Evolutionary conservation across 306 rosid species (phyloP).

Genomic region (Comarum palustre): DNA sequence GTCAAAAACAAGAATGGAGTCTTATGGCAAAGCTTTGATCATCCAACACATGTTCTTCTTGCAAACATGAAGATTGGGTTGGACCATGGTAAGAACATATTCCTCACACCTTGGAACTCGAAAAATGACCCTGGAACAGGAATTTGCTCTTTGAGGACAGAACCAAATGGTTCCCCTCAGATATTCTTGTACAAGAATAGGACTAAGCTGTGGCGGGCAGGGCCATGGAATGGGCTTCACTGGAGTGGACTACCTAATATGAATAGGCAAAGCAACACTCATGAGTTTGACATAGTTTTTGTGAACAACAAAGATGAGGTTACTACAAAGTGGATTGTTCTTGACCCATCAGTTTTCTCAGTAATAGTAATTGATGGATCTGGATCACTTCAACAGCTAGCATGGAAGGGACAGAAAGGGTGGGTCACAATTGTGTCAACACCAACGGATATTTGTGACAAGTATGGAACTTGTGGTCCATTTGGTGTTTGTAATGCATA

Average conservation of each 20-base stretch:
- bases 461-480: slow-evolving; percentile 45
- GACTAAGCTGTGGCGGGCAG: slow-evolving; percentile 31
- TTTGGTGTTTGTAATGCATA: slow-evolving; percentile 45
- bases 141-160: slow-evolving; percentile 10
- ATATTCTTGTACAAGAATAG: slow-evolving; percentile 25
- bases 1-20: not conserved
- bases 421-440: slow-evolving; percentile 45
- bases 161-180: slow-evolving; percentile 37
- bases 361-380: slow-evolving; percentile 23
- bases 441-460: slow-evolving; percentile 44
- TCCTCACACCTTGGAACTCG: slow-evolving; percentile 30
- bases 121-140: slow-evolving; percentile 53
- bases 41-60: slow-evolving; percentile 37
- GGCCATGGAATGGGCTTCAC: slow-evolving; percentile 37
- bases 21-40: slow-evolving; percentile 55
- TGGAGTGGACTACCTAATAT: slow-evolving; percentile 35
- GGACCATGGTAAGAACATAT: slow-evolving; percentile 6
- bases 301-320: slow-evolving; percentile 19
- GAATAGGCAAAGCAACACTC: not conserved
- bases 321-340: slow-evolving; percentile 8
- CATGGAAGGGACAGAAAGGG: slow-evolving; percentile 36
- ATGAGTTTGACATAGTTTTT: not conserved
- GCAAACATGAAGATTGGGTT: slow-evolving; percentile 30
- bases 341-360: slow-evolving; percentile 15
- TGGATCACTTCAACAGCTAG: slow-evolving; percentile 25